Evolutionary conservation across 179 eudicot genomes (phyloP).

Genomic region (Drosera spatulata): DNA sequence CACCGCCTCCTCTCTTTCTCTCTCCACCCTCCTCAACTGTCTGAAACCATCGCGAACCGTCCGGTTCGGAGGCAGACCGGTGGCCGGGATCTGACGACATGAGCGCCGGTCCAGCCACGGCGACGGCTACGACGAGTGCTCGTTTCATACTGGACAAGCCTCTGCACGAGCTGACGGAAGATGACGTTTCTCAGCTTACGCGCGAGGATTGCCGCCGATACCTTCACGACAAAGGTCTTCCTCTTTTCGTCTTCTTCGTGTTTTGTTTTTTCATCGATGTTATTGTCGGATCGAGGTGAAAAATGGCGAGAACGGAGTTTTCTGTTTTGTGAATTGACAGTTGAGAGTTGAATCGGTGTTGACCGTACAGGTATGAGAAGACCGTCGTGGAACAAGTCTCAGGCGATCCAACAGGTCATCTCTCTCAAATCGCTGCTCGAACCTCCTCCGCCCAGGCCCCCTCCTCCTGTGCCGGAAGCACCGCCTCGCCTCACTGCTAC

Average conservation of each 20-base stretch:
- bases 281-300: not conserved
- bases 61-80: not conserved
- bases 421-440: slow-evolving; percentile 20
- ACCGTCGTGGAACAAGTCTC: slow-evolving; percentile 98
- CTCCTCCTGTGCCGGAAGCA: slow-evolving; percentile 11
- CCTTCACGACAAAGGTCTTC: slow-evolving; percentile 76
- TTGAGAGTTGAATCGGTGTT: not conserved
- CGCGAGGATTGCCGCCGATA: slow-evolving; percentile 97
- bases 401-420: slow-evolving; percentile 88
- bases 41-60: not conserved
- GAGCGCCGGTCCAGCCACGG: slow-evolving; percentile 19
- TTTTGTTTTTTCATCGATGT: not conserved
- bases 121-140: slow-evolving; percentile 16
- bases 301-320: not conserved
- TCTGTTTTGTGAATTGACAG: not conserved
- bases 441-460: slow-evolving; percentile 44
- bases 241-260: not conserved
- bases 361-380: slow-evolving; percentile 66
- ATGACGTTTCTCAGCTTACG: slow-evolving; percentile 93
- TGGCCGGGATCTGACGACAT: slow-evolving; percentile 13
- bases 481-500: not conserved
- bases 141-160: slow-evolving; percentile 69
- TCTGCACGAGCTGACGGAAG: slow-evolving; percentile 68
- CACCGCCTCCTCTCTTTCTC: slow-evolving; percentile 6
- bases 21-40: not conserved